Evolutionary conservation across 208 protist species (phyloP), one percentile per base, ranked within the genome.

Genomic region (Leishmania martiniquensis): DNA sequence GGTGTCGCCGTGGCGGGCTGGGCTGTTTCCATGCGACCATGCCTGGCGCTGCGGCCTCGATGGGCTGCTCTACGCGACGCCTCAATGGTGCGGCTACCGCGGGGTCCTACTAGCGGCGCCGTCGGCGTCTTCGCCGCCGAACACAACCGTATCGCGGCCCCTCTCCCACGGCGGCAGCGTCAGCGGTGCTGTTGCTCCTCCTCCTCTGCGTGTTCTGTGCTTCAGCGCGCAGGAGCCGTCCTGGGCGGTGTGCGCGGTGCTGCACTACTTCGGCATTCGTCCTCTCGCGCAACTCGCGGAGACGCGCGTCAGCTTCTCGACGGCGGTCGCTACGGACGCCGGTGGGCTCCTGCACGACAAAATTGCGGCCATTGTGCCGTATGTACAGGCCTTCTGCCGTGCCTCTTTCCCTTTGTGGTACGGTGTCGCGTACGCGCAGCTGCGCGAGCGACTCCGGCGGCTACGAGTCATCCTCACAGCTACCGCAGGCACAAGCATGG

Each of bases 1-100:
- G 7, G 63, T 63, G 5, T 81, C 79, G 1, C 79, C 81, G 4
- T 37, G 42, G 15, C 52, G 42, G 1, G 77, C 62, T 17, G 73
- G 68, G 1, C 29, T 90, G 20, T 90, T 92, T 39, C 86, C 88
- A 0, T 72, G 78, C 29, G 51, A 80, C 20, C 60, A 78, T 51
- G 67, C 67, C 12, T 93, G 89, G 89, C 73, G 85, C 12, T 80
- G 86, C 37, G 86, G 78, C 9, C 47, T 78, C 4, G 89, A 90
- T 52, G 89, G 86, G 3, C 65, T 96, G 9, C 89, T 93, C 69
- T 91, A 85, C 60, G 85, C 85, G 52, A 82, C 89, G 44, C 83
- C 85, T 25, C 76, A 81, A 20, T 90, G 89, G 67, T 91, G 83
- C 69, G 81, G 78, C 45, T 85, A 83, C 76, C 47, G 63, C 34